Conservation (phyloP, 768 basidiomycete species). For the Mycena chlorophos region DNA sequence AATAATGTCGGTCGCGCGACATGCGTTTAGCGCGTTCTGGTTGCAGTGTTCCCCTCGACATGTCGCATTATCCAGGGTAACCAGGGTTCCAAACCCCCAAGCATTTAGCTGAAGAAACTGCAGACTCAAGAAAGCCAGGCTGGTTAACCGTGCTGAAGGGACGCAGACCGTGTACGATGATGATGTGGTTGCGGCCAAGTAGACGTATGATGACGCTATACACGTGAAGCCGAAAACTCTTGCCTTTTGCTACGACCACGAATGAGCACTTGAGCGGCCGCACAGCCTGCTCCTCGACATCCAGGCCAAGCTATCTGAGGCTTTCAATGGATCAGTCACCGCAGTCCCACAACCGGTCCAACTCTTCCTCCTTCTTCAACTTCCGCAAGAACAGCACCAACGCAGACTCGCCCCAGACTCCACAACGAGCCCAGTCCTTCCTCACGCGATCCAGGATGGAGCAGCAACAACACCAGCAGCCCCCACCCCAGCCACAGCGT, state of each 20-base stretch:
- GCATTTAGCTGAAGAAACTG: background rate
- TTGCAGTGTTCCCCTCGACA: constrained; percentile 9
- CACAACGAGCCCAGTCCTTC: constrained; percentile 14
- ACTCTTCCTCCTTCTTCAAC: constrained; percentile 22
- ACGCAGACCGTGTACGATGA: background rate
- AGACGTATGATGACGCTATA: too few relatives aligned
- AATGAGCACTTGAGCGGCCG: background rate
- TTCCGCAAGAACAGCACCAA: constrained; percentile 15
- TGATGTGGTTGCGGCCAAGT: background rate
- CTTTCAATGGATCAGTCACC: constrained; percentile 18
- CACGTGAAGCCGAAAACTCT: too few relatives aligned
- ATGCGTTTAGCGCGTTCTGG: background rate
- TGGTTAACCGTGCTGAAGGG: constrained; percentile 3
- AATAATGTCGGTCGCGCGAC: background rate
- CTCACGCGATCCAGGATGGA: constrained; percentile 15
- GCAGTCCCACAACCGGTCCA: constrained; percentile 15
- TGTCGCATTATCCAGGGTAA: constrained; percentile 16
- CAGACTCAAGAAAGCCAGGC: constrained; percentile 9
- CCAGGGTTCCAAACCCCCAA: background rate
- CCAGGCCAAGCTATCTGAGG: constrained; percentile 2
- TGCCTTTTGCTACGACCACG: background rate
- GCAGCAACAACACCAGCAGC: constrained; percentile 21
- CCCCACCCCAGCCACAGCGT: constrained; percentile 25
- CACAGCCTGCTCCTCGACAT: constrained; percentile 5
- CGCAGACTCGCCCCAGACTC: background rate